Conservation (phyloP, 2,329 filamentous ascomycete genomes). For the Clarireedia paspali region DNA sequence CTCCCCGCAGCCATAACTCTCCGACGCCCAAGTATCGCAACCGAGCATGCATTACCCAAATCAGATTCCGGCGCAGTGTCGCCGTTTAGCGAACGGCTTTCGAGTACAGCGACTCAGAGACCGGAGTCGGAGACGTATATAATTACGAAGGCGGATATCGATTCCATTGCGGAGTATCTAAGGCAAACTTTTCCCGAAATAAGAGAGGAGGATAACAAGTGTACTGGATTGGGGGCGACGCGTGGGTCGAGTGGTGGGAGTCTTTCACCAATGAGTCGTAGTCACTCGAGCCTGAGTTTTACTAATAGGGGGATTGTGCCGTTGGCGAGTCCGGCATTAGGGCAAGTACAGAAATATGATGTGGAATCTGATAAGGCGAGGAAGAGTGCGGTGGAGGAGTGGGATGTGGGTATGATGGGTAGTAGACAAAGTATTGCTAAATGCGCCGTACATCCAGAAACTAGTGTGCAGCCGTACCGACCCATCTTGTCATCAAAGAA, state of each 20-base stretch:
- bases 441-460: no score
- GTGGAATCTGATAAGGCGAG: not conserved
- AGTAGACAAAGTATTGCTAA: no score
- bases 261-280: not conserved
- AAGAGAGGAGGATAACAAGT: not conserved
- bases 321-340: not conserved
- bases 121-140: slow-evolving; percentile 13
- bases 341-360: not conserved
- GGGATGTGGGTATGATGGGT: not conserved
- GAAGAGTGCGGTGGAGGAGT: not conserved
- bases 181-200: not conserved
- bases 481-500: no score
- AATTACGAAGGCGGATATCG: slow-evolving; percentile 22
- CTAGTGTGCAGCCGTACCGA: no score
- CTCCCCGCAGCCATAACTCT: slow-evolving; percentile 21
- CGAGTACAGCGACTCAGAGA: not conserved
- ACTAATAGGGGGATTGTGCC: slow-evolving; percentile 8
- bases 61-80: not conserved
- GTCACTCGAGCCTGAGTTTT: slow-evolving; percentile 3
- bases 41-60: not conserved
- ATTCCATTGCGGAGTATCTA: slow-evolving; percentile 17
- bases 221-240: no score
- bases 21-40: slow-evolving; percentile 15
- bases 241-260: not conserved
- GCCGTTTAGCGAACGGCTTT: not conserved